phyloP scores from a whole-genome alignment of 441 rosid species.

The Syzygium syzygioides region DNA sequence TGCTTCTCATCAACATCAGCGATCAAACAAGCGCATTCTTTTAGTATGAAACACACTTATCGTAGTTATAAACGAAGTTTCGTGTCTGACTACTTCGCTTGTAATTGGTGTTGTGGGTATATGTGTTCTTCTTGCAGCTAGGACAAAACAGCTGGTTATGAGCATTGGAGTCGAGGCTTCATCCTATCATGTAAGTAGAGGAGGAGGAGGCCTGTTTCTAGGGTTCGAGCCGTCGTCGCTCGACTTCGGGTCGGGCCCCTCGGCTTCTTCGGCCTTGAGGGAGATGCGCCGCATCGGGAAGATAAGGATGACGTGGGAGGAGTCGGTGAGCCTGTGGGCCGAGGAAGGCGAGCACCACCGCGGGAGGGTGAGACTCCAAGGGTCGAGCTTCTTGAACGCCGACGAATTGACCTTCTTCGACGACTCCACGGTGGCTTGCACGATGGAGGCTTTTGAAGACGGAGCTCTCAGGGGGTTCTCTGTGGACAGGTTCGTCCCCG shows the following conservation, averaged over 20 bases:
- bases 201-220: constrained; percentile 17
- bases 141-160: constrained; percentile 49
- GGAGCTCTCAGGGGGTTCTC: constrained; percentile 80
- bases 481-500: constrained; percentile 72
- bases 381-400: constrained; percentile 77
- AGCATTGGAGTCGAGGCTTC: constrained; percentile 33
- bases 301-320: constrained; percentile 92
- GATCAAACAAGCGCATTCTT: neutral
- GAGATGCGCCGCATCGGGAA: constrained; percentile 83
- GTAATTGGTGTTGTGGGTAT: neutral
- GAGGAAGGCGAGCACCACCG: constrained; percentile 79
- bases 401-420: constrained; percentile 83
- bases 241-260: constrained; percentile 20
- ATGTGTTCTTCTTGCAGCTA: constrained; percentile 24
- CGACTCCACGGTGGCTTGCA: constrained; percentile 75
- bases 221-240: constrained; percentile 43
- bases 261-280: constrained; percentile 33
- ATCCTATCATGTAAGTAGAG: constrained; percentile 27
- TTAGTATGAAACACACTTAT: neutral
- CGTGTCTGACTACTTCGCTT: neutral
- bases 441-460: constrained; percentile 82
- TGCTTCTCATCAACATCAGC: neutral
- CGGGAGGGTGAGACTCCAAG: constrained; percentile 75
- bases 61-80: neutral
- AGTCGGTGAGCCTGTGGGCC: constrained; percentile 89